Evolutionary conservation across 768 basidiomycete species (phyloP), one percentile per base, ranked within the genome.

Genomic region (Dendrothele bispora): DNA sequence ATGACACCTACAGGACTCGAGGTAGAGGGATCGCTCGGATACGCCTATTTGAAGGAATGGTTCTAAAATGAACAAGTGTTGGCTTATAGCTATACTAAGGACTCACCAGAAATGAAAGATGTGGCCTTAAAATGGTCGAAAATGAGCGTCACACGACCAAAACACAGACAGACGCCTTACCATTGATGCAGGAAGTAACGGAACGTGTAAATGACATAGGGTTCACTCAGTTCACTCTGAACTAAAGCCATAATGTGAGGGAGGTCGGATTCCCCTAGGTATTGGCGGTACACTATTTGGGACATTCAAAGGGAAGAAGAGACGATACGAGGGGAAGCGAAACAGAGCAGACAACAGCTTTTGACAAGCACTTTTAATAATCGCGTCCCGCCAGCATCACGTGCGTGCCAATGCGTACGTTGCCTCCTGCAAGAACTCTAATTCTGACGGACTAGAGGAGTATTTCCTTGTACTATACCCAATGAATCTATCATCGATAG

Each of bases 131-230:
- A n/a, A 34, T 22, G 35, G 29, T 32, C 21, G n/a, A 28, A 39
- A 51, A 54, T 44, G 39, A 58, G 46, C 54, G 61, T 67, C 65
- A 68, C 63, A 68, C 64, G 65, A 68, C 61, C 53, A 50, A 40
- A 42, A 44, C 20, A 12, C 30, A 50, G 44, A 2, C 20, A 12
- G 22, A 29, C 30, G 34, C 71, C 91, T 58, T 48, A 97, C 97
- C 97, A 99, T 57, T 94, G 89, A 62, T 93, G 83, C 6, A 99
- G 79, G 65, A 99, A 99, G 65, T 99, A 98, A 2, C 95, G 86
- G 58, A 94, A 98, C 0, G 95, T 98, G 69, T 95, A 98, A 35
- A 92, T 84, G 44, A 95, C 91, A 68, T 93, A 98, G 35, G 95
- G 95, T 67, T 98, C 95, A 55, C 88, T 91, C 60, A 98, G 82